Percentiles rank a stretch among this genome's conserved stretches.
Evolutionary conservation across 2,329 filamentous ascomycete genomes (phyloP).

Genomic region (Sclerotiophoma versabilis): DNA sequence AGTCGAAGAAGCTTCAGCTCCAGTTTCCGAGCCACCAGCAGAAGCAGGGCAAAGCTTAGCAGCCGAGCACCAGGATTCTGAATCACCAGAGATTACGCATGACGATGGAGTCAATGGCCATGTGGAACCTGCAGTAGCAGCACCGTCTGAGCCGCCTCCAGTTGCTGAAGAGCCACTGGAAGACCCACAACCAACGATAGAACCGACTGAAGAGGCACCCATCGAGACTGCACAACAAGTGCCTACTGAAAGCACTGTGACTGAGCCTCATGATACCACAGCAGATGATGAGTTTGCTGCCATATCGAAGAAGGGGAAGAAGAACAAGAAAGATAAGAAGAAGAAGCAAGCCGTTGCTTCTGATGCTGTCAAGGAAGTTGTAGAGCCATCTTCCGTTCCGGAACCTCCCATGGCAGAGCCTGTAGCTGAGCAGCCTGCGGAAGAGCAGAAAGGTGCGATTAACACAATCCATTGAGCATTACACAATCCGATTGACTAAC

Average conservation of each 20-base stretch:
- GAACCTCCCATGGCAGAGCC: not conserved
- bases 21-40: not conserved
- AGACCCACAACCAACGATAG: not conserved
- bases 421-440: constrained; percentile 1
- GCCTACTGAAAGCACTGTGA: not conserved
- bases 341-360: constrained; percentile 8
- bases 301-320: constrained; percentile 9
- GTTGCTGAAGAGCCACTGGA: not conserved
- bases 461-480: not conserved
- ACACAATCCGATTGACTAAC: constrained; percentile 1
- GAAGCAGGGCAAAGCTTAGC: constrained; percentile 3
- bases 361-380: not conserved
- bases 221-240: not conserved
- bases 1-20: not conserved
- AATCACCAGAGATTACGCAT: not conserved
- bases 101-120: not conserved
- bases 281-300: constrained; percentile 9
- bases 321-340: constrained; percentile 15
- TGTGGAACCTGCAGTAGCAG: not conserved
- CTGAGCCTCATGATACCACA: not conserved
- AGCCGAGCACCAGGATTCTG: not conserved
- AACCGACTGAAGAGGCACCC: not conserved
- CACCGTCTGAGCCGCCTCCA: not conserved
- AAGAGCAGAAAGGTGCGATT: constrained; percentile 6
- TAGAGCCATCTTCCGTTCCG: not conserved